phyloP scores from a whole-genome alignment of 75 land plant genomes.

The Chamaecyparis obtusa region DNA sequence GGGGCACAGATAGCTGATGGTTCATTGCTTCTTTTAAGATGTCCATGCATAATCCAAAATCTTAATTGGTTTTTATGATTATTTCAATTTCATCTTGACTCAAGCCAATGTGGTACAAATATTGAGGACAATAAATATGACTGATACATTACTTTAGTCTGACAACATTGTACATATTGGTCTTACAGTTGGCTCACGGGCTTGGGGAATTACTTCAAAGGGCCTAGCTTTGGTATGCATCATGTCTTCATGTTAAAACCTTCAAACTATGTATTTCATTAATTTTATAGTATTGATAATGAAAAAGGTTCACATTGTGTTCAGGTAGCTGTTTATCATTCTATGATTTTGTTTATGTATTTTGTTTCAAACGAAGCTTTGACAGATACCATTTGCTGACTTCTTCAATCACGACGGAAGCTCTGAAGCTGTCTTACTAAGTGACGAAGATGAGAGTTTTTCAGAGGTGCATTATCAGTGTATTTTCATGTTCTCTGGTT shows the following conservation, averaged over 20 bases:
- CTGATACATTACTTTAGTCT: background rate
- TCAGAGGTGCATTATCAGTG: constrained; percentile 57
- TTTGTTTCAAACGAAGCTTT: background rate
- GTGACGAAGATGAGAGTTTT: constrained; percentile 58
- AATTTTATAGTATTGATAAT: background rate
- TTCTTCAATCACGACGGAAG: constrained; percentile 82
- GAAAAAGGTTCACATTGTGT: background rate
- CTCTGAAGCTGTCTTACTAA: constrained; percentile 60
- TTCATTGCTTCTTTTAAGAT: background rate
- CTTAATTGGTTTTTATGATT: background rate
- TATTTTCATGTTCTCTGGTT: background rate
- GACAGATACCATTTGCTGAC: constrained; percentile 97
- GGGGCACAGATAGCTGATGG: background rate
- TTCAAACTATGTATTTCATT: background rate
- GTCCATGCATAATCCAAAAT: background rate
- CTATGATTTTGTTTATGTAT: constrained; percentile 4
- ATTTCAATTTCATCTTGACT: background rate
- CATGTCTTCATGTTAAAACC: background rate
- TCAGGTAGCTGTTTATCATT: constrained; percentile 1
- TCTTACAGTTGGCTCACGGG: constrained; percentile 78
- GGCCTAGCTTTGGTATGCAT: constrained; percentile 73
- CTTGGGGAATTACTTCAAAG: constrained; percentile 74
- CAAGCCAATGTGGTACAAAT: background rate
- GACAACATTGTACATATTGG: background rate
- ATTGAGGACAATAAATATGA: background rate